Evolutionary conservation across 495 filamentous ascomycete species (phyloP).

Genomic region (Pseudevernia furfuracea): DNA sequence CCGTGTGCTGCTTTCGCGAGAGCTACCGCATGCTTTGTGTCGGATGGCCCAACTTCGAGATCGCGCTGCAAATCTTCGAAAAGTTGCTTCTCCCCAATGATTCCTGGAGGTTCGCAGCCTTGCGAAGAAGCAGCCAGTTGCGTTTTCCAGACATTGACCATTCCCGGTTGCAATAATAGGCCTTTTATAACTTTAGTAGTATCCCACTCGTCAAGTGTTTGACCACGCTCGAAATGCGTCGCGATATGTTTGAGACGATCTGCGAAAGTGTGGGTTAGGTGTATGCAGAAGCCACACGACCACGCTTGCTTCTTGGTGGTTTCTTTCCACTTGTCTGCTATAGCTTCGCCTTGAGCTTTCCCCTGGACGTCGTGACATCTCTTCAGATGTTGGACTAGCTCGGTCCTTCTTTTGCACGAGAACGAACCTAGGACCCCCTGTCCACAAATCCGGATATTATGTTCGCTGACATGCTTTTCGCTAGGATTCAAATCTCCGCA

Average conservation of each 20-base stretch:
- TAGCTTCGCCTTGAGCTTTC: background rate
- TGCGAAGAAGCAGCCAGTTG: background rate
- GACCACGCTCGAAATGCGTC: constrained; percentile 5
- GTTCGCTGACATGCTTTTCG: background rate
- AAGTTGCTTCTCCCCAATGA: background rate
- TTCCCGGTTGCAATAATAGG: background rate
- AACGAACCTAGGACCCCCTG: background rate
- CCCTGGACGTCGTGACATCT: background rate
- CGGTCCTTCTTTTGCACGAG: background rate
- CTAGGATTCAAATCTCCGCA: constrained; percentile 2
- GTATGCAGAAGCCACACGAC: constrained; percentile 10
- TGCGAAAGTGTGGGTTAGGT: background rate
- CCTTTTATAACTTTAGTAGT: constrained; percentile 5
- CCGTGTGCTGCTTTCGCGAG: background rate
- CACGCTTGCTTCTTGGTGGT: constrained; percentile 1
- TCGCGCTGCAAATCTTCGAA: background rate
- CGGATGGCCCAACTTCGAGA: background rate
- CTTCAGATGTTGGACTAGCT: background rate
- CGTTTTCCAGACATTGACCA: background rate
- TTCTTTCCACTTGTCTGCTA: constrained; percentile 10
- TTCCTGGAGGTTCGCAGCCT: background rate
- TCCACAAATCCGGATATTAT: background rate
- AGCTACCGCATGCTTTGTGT: background rate
- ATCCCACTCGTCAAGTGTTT: constrained; percentile 2
- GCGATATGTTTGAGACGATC: constrained; percentile 10